These are phyloP conservation scores for Cercospora sp. DNA, from an alignment of 2,329 filamentous ascomycete genomes.

Conservation along the genomic window DNA sequence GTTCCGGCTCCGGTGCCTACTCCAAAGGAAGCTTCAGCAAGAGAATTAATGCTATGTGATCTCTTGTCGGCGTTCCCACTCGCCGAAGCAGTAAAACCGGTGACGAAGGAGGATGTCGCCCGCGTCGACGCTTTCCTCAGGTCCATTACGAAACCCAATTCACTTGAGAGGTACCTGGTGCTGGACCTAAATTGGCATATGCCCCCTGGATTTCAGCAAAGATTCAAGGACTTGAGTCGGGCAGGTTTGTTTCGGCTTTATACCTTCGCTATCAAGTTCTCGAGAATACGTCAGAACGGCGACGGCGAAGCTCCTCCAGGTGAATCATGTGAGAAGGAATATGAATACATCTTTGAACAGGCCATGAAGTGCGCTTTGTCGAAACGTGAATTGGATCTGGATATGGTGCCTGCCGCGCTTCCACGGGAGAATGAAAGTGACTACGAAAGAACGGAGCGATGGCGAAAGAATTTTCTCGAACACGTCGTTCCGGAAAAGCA, in stretches of 20 bases:
- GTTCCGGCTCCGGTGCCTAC: background rate
- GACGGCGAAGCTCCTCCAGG: background rate
- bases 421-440: background rate
- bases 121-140: background rate
- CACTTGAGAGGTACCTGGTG: background rate
- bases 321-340: background rate
- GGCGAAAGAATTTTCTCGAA: background rate
- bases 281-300: background rate
- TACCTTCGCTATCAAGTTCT: background rate
- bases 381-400: background rate
- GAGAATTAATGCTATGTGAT: background rate
- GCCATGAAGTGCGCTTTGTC: background rate
- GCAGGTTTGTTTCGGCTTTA: background rate
- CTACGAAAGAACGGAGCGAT: background rate
- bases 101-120: background rate
- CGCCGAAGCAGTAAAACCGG: background rate
- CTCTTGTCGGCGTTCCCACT: background rate
- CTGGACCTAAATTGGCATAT: background rate
- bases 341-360: background rate
- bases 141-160: background rate
- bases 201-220: background rate
- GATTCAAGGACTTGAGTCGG: background rate
- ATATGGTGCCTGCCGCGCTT: background rate
- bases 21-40: background rate
- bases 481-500: background rate